Evolutionary conservation across 2,329 filamentous ascomycete species (phyloP).

Genomic region (Verticillium klebahnii): DNA sequence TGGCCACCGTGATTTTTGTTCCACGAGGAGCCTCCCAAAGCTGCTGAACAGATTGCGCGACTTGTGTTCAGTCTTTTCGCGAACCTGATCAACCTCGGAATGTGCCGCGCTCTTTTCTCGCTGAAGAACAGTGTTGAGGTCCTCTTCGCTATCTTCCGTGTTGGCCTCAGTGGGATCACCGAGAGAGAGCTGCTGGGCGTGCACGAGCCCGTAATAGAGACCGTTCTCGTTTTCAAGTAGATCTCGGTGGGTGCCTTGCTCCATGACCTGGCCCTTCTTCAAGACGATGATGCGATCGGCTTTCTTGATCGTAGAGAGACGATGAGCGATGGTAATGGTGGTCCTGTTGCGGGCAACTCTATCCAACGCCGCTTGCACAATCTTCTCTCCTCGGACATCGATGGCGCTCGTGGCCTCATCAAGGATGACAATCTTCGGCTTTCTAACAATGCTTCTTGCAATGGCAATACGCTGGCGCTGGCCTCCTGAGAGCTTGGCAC

Average conservation of each 20-base stretch:
- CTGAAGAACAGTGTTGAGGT: slow-evolving; percentile 31
- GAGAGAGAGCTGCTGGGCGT: slow-evolving; percentile 55
- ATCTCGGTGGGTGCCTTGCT: slow-evolving; percentile 71
- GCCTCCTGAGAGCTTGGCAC: slow-evolving; percentile 76
- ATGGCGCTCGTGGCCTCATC: slow-evolving; percentile 73
- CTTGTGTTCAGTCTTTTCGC: slow-evolving; percentile 27
- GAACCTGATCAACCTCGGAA: slow-evolving; percentile 23
- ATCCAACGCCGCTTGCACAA: slow-evolving; percentile 62
- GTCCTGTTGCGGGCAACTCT: slow-evolving; percentile 59
- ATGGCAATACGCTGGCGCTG: slow-evolving; percentile 82
- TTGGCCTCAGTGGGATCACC: slow-evolving; percentile 38
- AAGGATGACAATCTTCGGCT: slow-evolving; percentile 67
- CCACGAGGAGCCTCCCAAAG: slow-evolving; percentile 52
- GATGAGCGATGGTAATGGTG: slow-evolving; percentile 70
- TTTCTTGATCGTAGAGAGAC: slow-evolving; percentile 69
- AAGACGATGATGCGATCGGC: slow-evolving; percentile 78
- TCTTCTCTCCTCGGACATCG: slow-evolving; percentile 47
- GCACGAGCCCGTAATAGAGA: slow-evolving; percentile 64
- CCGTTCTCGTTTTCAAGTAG: slow-evolving; percentile 57
- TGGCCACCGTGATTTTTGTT: slow-evolving; percentile 47
- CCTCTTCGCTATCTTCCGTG: slow-evolving; percentile 32
- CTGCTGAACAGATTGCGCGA: slow-evolving; percentile 43
- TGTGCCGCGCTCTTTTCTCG: slow-evolving; percentile 41
- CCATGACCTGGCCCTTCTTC: slow-evolving; percentile 63
- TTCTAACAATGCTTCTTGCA: slow-evolving; percentile 67